Percentiles rank a stretch among this genome's conserved stretches.
Conservation (phyloP, 2,329 filamentous ascomycete species). For the Aspergillus viridinutans region DNA sequence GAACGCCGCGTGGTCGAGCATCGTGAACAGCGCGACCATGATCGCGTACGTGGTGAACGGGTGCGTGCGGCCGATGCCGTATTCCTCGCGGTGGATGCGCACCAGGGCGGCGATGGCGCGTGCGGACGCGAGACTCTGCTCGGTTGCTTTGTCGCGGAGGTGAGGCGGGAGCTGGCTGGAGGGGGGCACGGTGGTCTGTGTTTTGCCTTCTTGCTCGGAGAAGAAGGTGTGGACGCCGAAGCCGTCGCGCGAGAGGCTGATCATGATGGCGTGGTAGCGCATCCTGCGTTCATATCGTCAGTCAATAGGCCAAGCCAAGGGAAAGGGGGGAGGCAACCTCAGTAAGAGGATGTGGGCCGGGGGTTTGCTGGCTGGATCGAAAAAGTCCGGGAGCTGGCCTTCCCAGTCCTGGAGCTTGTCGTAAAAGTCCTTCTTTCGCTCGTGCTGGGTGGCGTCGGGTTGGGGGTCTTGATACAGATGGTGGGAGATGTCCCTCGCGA, state of each 20-base stretch:
- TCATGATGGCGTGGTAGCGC: constrained; percentile 23
- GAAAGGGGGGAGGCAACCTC: not conserved
- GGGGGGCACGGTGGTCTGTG: not conserved
- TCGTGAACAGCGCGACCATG: constrained; percentile 22
- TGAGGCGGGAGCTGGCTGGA: not conserved
- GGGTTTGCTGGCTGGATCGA: not conserved
- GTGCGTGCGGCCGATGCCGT: constrained; percentile 24
- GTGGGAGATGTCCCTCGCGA: constrained; percentile 16
- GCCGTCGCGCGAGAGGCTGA: constrained; percentile 22
- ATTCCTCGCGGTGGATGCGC: constrained; percentile 19
- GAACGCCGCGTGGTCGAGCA: constrained; percentile 17
- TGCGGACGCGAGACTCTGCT: constrained; percentile 16
- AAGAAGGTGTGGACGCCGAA: constrained; percentile 5
- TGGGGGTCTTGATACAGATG: not conserved
- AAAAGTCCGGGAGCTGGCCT: constrained; percentile 3
- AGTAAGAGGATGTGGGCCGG: constrained; percentile 14
- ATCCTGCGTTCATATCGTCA: constrained; percentile 13
- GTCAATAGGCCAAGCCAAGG: not conserved
- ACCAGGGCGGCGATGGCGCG: constrained; percentile 19
- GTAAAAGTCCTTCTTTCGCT: constrained; percentile 10
- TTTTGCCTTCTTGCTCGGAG: not conserved
- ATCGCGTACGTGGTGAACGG: constrained; percentile 25
- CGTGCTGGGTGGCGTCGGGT: not conserved
- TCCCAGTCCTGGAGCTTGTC: constrained; percentile 12
- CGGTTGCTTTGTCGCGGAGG: constrained; percentile 1